phyloP scores from a whole-genome alignment of 805 yeast genomes.

The Lachancea mirantina region DNA sequence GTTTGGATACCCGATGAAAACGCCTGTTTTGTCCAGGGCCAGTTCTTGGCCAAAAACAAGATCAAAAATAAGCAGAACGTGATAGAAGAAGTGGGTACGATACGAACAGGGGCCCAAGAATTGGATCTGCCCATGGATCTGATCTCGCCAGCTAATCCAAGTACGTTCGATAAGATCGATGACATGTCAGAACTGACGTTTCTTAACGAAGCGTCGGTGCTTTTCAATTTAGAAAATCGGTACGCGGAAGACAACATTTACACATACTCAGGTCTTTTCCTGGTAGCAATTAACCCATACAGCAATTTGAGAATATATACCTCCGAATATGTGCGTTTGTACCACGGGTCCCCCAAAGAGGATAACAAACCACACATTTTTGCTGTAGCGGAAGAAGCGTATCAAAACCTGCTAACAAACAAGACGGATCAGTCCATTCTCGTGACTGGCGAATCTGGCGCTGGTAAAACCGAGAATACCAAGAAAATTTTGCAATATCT shows the following conservation, averaged over 20 bases:
- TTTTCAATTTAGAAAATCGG: constrained; percentile 71
- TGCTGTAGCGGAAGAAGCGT: constrained; percentile 83
- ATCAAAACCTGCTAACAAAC: constrained; percentile 61
- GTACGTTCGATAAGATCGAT: constrained; percentile 80
- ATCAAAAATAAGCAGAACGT: constrained; percentile 17
- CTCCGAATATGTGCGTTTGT: constrained; percentile 46
- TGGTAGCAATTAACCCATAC: constrained; percentile 95
- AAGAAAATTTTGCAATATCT: constrained; percentile 89
- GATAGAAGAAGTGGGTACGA: constrained; percentile 16
- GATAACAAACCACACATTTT: constrained; percentile 78
- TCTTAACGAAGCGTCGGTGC: constrained; percentile 92
- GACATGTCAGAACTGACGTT: constrained; percentile 96
- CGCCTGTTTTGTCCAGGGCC: constrained; percentile 25
- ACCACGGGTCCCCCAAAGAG: constrained; percentile 41
- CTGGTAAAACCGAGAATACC: constrained; percentile 97
- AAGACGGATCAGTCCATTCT: constrained; percentile 78
- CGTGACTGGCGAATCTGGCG: constrained; percentile 99
- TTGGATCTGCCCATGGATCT: constrained; percentile 28
- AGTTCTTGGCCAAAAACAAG: constrained; percentile 15
- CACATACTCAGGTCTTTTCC: constrained; percentile 90
- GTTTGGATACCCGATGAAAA: constrained; percentile 30
- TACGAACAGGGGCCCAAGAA: constrained; percentile 14
- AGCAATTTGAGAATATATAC: constrained; percentile 65
- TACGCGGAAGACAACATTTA: constrained; percentile 74
- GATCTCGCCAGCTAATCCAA: constrained; percentile 61